These are phyloP conservation scores for Galeopsis tetrahit DNA, from an alignment of 257 asterid genomes.

Conservation along the genomic window DNA sequence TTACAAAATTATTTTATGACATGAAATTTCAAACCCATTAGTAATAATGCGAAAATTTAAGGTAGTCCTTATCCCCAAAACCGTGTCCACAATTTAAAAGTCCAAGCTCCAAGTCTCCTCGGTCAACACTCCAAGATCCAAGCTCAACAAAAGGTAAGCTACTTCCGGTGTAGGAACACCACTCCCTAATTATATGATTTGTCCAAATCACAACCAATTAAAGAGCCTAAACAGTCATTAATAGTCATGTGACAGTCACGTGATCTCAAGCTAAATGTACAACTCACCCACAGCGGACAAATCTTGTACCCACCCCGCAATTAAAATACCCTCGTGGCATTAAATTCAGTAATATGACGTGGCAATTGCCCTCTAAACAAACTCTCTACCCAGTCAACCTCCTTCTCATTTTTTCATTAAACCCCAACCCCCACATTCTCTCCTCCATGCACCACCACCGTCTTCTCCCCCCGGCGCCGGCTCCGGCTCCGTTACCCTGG, in stretches of 20 bases:
- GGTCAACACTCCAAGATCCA: slow-evolving; percentile 30
- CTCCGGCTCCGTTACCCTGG: slow-evolving; percentile 32
- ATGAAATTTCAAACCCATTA: too few relatives aligned
- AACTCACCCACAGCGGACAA: slow-evolving; percentile 31
- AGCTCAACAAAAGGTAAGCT: not conserved
- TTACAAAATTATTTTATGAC: too few relatives aligned
- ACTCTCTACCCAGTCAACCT: slow-evolving; percentile 42
- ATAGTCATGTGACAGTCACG: slow-evolving; percentile 33
- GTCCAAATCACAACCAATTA: not conserved
- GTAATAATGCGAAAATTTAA: not conserved
- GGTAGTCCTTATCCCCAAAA: not conserved
- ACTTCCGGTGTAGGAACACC: slow-evolving; percentile 10
- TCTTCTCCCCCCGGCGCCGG: slow-evolving; percentile 38
- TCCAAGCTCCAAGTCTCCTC: not conserved
- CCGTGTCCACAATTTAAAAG: not conserved
- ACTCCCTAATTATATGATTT: not conserved
- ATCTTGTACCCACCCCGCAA: slow-evolving; percentile 28
- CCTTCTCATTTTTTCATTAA: slow-evolving; percentile 32
- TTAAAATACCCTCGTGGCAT: slow-evolving; percentile 41
- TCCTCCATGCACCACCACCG: slow-evolving; percentile 47
- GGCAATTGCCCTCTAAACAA: slow-evolving; percentile 40
- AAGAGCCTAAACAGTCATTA: not conserved
- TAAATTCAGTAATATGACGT: slow-evolving; percentile 56
- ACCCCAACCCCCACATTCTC: slow-evolving; percentile 31
- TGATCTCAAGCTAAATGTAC: slow-evolving; percentile 45